Conservation (phyloP, 495 filamentous ascomycete species). For the Aspergillus heteromorphus region DNA sequence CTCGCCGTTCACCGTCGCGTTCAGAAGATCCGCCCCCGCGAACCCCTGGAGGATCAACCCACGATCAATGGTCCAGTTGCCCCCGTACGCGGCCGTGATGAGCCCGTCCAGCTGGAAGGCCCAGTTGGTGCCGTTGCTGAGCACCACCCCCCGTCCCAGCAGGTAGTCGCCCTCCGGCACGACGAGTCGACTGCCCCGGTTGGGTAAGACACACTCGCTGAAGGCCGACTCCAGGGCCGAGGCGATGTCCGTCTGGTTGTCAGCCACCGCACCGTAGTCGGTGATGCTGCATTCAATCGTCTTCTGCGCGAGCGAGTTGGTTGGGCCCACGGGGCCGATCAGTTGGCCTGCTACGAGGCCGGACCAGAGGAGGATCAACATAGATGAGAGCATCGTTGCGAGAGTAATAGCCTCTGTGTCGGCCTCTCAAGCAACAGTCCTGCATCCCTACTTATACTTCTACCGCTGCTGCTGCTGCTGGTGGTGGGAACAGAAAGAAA, state of each 20-base stretch:
- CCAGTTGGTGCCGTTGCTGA: slow-evolving; percentile 32
- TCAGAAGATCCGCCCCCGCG: slow-evolving; percentile 22
- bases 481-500: too few relatives aligned
- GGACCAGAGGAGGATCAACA: not conserved
- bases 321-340: slow-evolving; percentile 31
- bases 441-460: too few relatives aligned
- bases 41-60: slow-evolving; percentile 24
- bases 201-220: slow-evolving; percentile 26
- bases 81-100: slow-evolving; percentile 31
- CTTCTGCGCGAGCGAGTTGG: slow-evolving; percentile 24
- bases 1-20: slow-evolving; percentile 38
- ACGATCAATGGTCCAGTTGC: slow-evolving; percentile 30
- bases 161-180: slow-evolving; percentile 40
- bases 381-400: not conserved
- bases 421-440: too few relatives aligned
- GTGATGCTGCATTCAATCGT: slow-evolving; percentile 38
- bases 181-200: slow-evolving; percentile 26
- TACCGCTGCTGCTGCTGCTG: too few relatives aligned
- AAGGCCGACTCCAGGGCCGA: slow-evolving; percentile 33
- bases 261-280: slow-evolving; percentile 39
- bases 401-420: too few relatives aligned
- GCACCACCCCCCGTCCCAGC: slow-evolving; percentile 22
- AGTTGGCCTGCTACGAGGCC: slow-evolving; percentile 14
- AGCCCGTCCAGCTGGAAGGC: slow-evolving; percentile 41
- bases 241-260: slow-evolving; percentile 37